Conservation (phyloP, 2,329 filamentous ascomycete genomes). For the Laburnicola sp. region DNA sequence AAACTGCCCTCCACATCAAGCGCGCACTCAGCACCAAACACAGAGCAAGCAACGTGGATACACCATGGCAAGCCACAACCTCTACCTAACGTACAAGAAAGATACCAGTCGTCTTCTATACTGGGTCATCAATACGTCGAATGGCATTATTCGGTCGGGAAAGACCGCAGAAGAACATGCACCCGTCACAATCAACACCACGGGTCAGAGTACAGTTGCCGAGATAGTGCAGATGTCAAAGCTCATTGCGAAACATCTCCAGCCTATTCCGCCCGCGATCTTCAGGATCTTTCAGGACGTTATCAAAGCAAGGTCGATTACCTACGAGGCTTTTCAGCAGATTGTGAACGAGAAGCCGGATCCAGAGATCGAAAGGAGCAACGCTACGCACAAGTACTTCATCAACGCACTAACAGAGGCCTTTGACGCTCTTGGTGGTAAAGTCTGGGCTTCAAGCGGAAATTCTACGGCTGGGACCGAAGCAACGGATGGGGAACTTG, state of each 20-base stretch:
- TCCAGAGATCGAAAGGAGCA: slow-evolving; percentile 45
- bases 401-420: slow-evolving; percentile 48
- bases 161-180: slow-evolving; percentile 11
- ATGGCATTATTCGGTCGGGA: slow-evolving; percentile 19
- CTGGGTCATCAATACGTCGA: slow-evolving; percentile 25
- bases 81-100: slow-evolving; percentile 22
- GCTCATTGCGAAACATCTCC: slow-evolving; percentile 47
- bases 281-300: slow-evolving; percentile 45
- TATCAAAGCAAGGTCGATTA: slow-evolving; percentile 42
- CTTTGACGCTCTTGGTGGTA: slow-evolving; percentile 44
- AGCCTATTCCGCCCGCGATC: slow-evolving; percentile 40
- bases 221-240: slow-evolving; percentile 46
- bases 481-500: slow-evolving; percentile 17
- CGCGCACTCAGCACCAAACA: no score
- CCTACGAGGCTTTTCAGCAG: slow-evolving; percentile 36
- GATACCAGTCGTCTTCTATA: slow-evolving; percentile 19
- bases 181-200: slow-evolving; percentile 39
- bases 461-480: slow-evolving; percentile 13
- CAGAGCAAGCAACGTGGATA: neutral
- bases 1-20: no score
- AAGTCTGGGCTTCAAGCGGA: slow-evolving; percentile 22
- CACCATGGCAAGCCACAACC: slow-evolving; percentile 16
- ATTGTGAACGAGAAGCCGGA: slow-evolving; percentile 38
- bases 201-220: slow-evolving; percentile 44
- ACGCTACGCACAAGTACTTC: slow-evolving; percentile 49